phyloP scores from a whole-genome alignment of 352 stramenopile species.

The Phytophthora macrochlamydospora region DNA sequence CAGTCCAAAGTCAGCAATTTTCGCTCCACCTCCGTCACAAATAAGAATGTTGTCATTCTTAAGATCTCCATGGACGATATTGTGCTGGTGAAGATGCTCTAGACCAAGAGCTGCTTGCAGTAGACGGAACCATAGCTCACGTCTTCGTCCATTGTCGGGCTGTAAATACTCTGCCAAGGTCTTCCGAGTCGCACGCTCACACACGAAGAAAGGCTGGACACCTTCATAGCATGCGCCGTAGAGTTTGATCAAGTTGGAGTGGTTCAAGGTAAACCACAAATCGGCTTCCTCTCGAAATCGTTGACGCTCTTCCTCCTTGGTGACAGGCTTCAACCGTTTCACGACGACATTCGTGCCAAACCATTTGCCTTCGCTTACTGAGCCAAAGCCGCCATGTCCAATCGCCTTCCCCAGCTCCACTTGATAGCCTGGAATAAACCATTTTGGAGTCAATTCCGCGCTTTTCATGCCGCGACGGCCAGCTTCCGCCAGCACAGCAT shows the following conservation, averaged over 20 bases:
- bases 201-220: slow-evolving; percentile 33
- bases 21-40: slow-evolving; percentile 29
- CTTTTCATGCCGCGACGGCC: slow-evolving; percentile 17
- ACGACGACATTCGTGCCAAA: slow-evolving; percentile 34
- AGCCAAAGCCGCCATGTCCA: slow-evolving; percentile 23
- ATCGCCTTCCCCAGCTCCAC: slow-evolving; percentile 24
- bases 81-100: slow-evolving; percentile 37
- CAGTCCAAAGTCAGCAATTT: slow-evolving; percentile 36
- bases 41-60: slow-evolving; percentile 40
- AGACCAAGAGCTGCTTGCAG: slow-evolving; percentile 35
- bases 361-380: slow-evolving; percentile 30
- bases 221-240: slow-evolving; percentile 36
- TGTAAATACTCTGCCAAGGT: slow-evolving; percentile 27
- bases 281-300: slow-evolving; percentile 29
- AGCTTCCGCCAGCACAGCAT: slow-evolving; percentile 26
- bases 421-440: slow-evolving; percentile 32
- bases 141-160: slow-evolving; percentile 19
- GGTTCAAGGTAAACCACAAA: slow-evolving; percentile 37
- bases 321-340: slow-evolving; percentile 24
- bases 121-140: slow-evolving; percentile 34
- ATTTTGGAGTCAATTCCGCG: slow-evolving; percentile 27
- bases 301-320: slow-evolving; percentile 14
- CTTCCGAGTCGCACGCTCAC: slow-evolving; percentile 28
- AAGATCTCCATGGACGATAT: slow-evolving; percentile 38
- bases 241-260: slow-evolving; percentile 38